phyloP scores from a whole-genome alignment of 768 basidiomycete species.

The Psilocybe cubensis region DNA sequence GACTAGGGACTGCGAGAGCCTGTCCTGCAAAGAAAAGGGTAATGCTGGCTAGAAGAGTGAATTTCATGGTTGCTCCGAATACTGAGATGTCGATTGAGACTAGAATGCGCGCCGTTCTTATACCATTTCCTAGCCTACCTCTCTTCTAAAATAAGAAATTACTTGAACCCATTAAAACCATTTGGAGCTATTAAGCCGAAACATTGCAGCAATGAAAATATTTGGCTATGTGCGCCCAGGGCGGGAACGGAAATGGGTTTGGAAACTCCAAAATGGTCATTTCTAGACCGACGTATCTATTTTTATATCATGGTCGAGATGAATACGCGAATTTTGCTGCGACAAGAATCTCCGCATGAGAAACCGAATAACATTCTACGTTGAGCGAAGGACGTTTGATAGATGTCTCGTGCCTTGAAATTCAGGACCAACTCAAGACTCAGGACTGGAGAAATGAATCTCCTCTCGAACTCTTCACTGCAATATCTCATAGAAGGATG shows the following conservation, averaged over 20 bases:
- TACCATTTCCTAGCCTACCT: not conserved
- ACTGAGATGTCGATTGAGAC: not conserved
- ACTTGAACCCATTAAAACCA: not conserved
- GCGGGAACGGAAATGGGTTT: not conserved
- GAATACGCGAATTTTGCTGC: not conserved
- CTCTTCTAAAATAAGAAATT: not conserved
- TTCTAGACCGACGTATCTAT: not conserved
- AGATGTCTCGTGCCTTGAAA: not conserved
- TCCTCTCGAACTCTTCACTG: too few relatives aligned
- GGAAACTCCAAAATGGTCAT: not conserved
- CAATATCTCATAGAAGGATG: too few relatives aligned
- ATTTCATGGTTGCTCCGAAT: constrained; percentile 16
- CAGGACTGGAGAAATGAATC: too few relatives aligned
- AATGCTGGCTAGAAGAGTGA: constrained; percentile 17
- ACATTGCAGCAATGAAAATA: not conserved
- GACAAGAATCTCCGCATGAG: not conserved
- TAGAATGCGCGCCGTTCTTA: not conserved
- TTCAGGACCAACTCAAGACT: too few relatives aligned
- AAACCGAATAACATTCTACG: not conserved
- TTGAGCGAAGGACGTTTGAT: not conserved
- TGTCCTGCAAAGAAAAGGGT: constrained; percentile 18
- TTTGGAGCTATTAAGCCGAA: not conserved
- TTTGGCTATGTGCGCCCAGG: not conserved
- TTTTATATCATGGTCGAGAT: not conserved
- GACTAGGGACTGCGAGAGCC: constrained; percentile 17